Conservation (phyloP, 129 eudicot genomes). For the Saposhnikovia divaricata region DNA sequence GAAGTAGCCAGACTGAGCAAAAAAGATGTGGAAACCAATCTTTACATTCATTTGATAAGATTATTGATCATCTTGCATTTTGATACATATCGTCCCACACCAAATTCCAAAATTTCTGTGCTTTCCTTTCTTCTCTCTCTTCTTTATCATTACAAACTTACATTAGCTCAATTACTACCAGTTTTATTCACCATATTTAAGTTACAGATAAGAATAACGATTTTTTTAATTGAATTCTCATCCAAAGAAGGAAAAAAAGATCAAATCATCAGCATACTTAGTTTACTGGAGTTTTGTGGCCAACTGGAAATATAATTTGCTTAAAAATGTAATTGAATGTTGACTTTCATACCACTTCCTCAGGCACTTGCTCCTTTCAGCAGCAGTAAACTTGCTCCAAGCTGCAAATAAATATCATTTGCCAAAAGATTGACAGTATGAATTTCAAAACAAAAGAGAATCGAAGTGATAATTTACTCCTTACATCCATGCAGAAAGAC, state of each 20-base stretch:
- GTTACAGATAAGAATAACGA: too few species aligned
- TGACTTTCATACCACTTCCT: slow-evolving; percentile 53
- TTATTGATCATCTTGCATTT: too few species aligned
- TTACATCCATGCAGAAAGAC: neutral
- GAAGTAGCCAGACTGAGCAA: neutral
- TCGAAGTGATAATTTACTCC: neutral
- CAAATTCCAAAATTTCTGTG: neutral
- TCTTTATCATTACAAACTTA: neutral
- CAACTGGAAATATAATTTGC: neutral
- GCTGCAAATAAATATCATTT: slow-evolving; percentile 31
- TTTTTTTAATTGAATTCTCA: too few species aligned
- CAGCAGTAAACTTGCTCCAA: slow-evolving; percentile 85
- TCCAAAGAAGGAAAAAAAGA: too few species aligned
- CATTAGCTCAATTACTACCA: neutral
- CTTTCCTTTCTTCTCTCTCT: neutral
- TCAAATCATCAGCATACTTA: neutral
- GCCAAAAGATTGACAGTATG: slow-evolving; percentile 9
- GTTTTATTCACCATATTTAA: neutral
- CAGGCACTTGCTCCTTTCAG: slow-evolving; percentile 67
- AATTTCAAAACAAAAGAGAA: neutral
- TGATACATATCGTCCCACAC: too few species aligned
- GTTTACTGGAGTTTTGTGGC: neutral
- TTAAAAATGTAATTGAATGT: slow-evolving; percentile 2
- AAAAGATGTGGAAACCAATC: neutral
- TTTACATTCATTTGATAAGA: neutral